phyloP scores from a whole-genome alignment of 2,329 filamentous ascomycete species.

The Trichoderma citrinoviride region DNA sequence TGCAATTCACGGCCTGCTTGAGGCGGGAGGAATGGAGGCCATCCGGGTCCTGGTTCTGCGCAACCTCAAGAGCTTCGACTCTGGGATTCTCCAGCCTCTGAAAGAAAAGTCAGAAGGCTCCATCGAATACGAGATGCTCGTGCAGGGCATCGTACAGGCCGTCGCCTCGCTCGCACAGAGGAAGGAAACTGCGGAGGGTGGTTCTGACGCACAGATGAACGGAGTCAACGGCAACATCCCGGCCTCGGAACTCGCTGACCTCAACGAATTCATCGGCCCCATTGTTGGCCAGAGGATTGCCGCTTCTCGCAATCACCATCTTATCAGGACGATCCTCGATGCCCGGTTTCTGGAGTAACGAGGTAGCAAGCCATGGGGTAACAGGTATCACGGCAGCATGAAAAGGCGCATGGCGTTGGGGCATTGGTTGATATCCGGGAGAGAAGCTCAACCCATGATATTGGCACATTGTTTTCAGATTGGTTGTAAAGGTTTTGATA shows the following conservation, averaged over 20 bases:
- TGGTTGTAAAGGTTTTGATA: constrained; percentile 8
- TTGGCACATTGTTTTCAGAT: neutral
- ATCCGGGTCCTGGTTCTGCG: constrained; percentile 56
- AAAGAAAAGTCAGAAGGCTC: constrained; percentile 48
- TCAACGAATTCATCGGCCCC: constrained; percentile 55
- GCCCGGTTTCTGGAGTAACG: constrained; percentile 51
- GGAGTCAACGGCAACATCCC: constrained; percentile 39
- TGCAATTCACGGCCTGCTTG: constrained; percentile 74
- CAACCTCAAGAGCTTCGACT: constrained; percentile 55
- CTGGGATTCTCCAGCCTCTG: constrained; percentile 52
- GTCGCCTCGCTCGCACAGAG: constrained; percentile 45
- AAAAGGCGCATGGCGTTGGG: constrained; percentile 31
- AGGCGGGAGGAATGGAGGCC: constrained; percentile 66
- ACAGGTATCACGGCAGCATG: neutral
- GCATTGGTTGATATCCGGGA: constrained; percentile 21
- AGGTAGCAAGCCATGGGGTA: neutral
- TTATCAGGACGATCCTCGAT: constrained; percentile 53
- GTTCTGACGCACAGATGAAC: constrained; percentile 39
- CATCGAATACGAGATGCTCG: constrained; percentile 55
- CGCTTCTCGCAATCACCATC: constrained; percentile 43
- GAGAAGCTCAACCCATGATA: neutral
- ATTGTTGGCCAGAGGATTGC: constrained; percentile 52
- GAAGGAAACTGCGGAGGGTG: constrained; percentile 29
- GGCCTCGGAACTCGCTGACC: constrained; percentile 43
- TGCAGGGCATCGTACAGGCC: constrained; percentile 55